Evolutionary conservation across 371 early-diverging fungal genomes (phyloP).

Genomic region (Capillidium rhysosporum): DNA sequence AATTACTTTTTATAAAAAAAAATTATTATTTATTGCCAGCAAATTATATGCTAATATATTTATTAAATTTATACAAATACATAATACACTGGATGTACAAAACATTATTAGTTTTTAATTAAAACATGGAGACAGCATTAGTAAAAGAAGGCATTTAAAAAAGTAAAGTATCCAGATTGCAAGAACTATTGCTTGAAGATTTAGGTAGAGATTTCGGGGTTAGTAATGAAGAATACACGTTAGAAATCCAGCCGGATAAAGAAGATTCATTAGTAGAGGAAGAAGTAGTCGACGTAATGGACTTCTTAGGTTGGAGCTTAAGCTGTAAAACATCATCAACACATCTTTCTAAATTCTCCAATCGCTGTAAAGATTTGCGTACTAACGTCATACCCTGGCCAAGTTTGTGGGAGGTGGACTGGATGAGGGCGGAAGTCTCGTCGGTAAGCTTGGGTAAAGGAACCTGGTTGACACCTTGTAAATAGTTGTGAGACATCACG

Average conservation of each 20-base stretch:
- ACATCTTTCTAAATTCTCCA: not conserved
- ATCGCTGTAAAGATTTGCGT: not conserved
- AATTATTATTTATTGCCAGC: too few species aligned
- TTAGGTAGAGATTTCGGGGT: too few species aligned
- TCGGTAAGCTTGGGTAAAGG: not conserved
- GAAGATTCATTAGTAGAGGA: not conserved
- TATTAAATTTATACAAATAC: too few species aligned
- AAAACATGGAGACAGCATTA: too few species aligned
- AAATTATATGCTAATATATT: too few species aligned
- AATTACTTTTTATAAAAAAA: too few species aligned
- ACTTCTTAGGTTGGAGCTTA: not conserved
- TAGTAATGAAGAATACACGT: not conserved
- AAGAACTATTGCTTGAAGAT: too few species aligned
- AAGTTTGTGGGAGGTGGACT: not conserved
- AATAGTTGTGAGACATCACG: not conserved
- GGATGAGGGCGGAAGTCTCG: conserved; percentile 2
- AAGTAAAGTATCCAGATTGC: too few species aligned
- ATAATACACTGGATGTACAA: too few species aligned
- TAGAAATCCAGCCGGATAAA: not conserved
- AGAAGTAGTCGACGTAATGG: too few species aligned
- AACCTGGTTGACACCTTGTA: not conserved
- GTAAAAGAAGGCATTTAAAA: too few species aligned
- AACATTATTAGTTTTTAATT: too few species aligned
- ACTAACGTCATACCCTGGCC: conserved; percentile 2
- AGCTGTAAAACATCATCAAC: not conserved